phyloP scores from a whole-genome alignment of 2,329 filamentous ascomycete genomes.

The Sarocladium oryzae region DNA sequence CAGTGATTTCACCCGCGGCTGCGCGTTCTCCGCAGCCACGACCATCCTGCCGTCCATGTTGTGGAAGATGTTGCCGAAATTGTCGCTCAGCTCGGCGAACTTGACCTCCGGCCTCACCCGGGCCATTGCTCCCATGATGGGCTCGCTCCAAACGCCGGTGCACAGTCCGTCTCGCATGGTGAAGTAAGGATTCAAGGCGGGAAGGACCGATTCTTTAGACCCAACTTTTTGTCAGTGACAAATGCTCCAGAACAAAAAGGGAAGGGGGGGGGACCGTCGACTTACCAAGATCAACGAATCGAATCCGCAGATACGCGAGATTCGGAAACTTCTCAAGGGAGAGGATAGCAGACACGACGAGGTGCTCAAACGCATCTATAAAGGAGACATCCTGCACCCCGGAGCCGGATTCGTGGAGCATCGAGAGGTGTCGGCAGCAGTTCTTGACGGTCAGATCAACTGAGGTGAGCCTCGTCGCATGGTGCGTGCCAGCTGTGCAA shows the following conservation, averaged over 20 bases:
- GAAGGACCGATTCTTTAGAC: conserved; percentile 59
- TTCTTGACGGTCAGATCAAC: conserved; percentile 70
- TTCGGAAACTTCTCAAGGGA: conserved; percentile 51
- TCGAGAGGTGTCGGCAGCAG: conserved; percentile 52
- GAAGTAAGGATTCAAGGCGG: conserved; percentile 68
- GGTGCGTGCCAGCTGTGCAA: conserved; percentile 39
- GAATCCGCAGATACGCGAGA: conserved; percentile 62
- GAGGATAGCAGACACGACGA: conserved; percentile 58
- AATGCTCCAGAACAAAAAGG: background rate
- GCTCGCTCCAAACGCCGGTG: conserved; percentile 66
- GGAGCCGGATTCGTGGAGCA: conserved; percentile 57
- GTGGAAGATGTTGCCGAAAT: conserved; percentile 53
- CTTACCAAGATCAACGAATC: conserved; percentile 66
- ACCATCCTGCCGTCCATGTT: conserved; percentile 51
- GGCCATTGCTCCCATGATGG: conserved; percentile 55
- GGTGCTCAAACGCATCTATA: conserved; percentile 62
- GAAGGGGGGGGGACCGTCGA: conserved; percentile 12
- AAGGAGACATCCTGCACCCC: conserved; percentile 68
- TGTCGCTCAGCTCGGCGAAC: conserved; percentile 58
- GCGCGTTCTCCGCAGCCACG: conserved; percentile 48
- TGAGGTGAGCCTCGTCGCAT: conserved; percentile 50
- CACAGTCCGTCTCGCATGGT: conserved; percentile 53
- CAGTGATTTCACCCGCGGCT: conserved; percentile 43
- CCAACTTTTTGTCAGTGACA: conserved; percentile 21
- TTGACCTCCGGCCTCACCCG: conserved; percentile 49